phyloP scores from a whole-genome alignment of 306 rosid species.

The Prunus davidiana region DNA sequence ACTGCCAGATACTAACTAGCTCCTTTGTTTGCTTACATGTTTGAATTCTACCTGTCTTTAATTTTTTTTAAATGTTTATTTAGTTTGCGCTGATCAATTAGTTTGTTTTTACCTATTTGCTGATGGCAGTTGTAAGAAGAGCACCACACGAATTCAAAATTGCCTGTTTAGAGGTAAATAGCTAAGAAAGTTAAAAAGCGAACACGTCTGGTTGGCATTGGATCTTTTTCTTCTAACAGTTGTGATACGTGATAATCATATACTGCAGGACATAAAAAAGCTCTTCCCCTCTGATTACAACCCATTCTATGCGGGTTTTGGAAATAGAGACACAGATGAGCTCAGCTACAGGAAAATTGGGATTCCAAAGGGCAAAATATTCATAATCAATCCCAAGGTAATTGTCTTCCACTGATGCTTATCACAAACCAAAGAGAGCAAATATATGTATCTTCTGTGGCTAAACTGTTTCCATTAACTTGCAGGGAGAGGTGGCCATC shows the following conservation, averaged over 20 bases:
- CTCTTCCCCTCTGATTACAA: conserved; percentile 92
- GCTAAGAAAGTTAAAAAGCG: conserved; percentile 1
- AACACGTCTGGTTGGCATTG: conserved; percentile 10
- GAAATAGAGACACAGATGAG: conserved; percentile 97
- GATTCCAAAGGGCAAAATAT: conserved; percentile 95
- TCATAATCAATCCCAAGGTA: conserved; percentile 97
- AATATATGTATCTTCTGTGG: background rate
- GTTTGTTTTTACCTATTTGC: conserved; percentile 19
- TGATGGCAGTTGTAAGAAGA: conserved; percentile 83
- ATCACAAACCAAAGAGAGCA: background rate
- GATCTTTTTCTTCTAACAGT: conserved; percentile 6
- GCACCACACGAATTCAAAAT: conserved; percentile 99
- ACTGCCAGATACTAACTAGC: background rate
- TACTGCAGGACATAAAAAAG: conserved; percentile 72
- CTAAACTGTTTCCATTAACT: background rate
- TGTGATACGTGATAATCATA: background rate
- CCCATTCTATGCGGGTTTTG: conserved; percentile 96
- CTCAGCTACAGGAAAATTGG: conserved; percentile 93
- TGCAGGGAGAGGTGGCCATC: conserved; percentile 94
- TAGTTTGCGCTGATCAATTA: conserved; percentile 21
- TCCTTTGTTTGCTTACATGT: background rate
- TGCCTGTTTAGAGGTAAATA: conserved; percentile 89
- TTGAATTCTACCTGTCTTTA: conserved; percentile 5
- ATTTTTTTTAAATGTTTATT: background rate
- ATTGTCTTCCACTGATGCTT: conserved; percentile 22